Evolutionary conservation across 2,329 filamentous ascomycete genomes (phyloP).

Genomic region (Ceratocystis cacaofunesta): DNA sequence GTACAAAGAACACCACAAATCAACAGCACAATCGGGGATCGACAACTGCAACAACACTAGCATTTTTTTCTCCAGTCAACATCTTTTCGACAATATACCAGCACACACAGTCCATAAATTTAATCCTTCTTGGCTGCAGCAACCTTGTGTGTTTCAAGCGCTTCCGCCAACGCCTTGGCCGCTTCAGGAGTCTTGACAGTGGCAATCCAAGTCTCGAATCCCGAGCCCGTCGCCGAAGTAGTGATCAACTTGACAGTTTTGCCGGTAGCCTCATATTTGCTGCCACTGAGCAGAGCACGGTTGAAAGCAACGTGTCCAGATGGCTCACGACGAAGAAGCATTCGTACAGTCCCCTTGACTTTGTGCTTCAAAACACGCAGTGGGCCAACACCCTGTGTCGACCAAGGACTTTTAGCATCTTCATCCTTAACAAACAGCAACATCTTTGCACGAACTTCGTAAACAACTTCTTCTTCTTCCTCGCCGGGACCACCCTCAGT

Average conservation of each 20-base stretch:
- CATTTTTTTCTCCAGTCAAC: neutral
- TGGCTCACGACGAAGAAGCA: conserved; percentile 61
- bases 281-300: conserved; percentile 44
- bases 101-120: neutral
- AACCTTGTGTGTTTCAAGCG: conserved; percentile 39
- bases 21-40: neutral
- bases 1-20: conserved; percentile 1
- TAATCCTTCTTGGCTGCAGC: conserved; percentile 36
- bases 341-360: conserved; percentile 47
- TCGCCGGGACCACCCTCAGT: conserved; percentile 52
- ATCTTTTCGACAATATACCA: neutral
- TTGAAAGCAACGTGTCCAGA: conserved; percentile 62
- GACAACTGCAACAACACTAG: neutral
- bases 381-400: conserved; percentile 54
- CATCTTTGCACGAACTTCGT: conserved; percentile 57
- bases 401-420: conserved; percentile 43
- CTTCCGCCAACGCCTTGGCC: conserved; percentile 37
- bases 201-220: conserved; percentile 55
- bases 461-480: conserved; percentile 54
- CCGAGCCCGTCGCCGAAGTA: conserved; percentile 41
- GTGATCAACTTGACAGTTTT: conserved; percentile 48
- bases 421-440: conserved; percentile 42
- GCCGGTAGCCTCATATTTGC: conserved; percentile 45
- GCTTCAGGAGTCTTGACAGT: conserved; percentile 52
- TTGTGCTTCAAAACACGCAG: conserved; percentile 62